phyloP scores from a whole-genome alignment of 2,329 filamentous ascomycete species.

The Ophiostoma fasciatum region DNA sequence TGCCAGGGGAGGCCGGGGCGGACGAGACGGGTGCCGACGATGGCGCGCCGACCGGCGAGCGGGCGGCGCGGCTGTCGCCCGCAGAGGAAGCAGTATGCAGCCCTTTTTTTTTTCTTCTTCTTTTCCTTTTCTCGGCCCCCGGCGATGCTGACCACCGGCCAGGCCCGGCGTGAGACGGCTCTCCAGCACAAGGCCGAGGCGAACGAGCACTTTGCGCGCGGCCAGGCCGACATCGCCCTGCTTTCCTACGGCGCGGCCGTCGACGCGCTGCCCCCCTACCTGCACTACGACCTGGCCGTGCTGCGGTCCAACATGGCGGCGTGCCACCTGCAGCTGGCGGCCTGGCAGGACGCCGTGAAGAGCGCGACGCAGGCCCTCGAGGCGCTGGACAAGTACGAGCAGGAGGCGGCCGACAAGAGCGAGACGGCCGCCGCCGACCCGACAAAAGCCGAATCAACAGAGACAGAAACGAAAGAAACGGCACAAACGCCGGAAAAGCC shows the following conservation, averaged over 20 bases:
- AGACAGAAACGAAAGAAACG: constrained; percentile 24
- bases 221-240: constrained; percentile 63
- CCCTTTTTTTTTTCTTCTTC: not conserved
- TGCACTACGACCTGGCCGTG: constrained; percentile 79
- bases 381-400: constrained; percentile 46
- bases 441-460: constrained; percentile 2
- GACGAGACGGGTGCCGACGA: no score
- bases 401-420: constrained; percentile 30
- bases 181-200: constrained; percentile 59
- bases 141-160: constrained; percentile 4
- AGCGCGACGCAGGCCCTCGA: constrained; percentile 60
- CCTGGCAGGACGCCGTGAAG: constrained; percentile 73
- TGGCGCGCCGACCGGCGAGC: constrained; percentile 12
- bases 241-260: constrained; percentile 71
- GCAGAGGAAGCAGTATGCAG: constrained; percentile 32
- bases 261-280: constrained; percentile 63
- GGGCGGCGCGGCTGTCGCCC: constrained; percentile 26
- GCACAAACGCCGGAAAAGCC: no score
- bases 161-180: constrained; percentile 58
- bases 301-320: constrained; percentile 80
- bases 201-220: constrained; percentile 62
- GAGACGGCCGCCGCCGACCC: constrained; percentile 2
- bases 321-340: constrained; percentile 68
- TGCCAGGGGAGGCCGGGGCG: no score
- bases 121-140: no score